Evolutionary conservation across 108 stramenopile species (phyloP).

Genomic region (Chaetoceros tenuissimus): DNA sequence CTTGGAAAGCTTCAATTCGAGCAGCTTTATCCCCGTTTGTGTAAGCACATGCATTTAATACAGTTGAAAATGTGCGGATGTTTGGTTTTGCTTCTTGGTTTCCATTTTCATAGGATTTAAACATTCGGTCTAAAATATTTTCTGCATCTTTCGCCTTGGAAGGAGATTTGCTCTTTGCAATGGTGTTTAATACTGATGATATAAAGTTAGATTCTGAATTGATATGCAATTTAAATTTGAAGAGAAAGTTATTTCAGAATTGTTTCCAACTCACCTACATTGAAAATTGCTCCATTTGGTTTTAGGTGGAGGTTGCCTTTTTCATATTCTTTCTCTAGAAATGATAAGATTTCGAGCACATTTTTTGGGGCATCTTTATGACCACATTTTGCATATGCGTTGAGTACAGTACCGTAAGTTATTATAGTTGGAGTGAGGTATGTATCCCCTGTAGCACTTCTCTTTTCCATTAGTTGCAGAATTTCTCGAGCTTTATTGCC

Average conservation of each 20-base stretch:
- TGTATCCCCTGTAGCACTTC: neutral
- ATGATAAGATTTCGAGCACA: neutral
- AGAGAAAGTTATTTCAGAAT: neutral
- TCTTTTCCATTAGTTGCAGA: neutral
- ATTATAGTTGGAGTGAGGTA: constrained; percentile 16
- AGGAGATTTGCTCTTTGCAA: constrained; percentile 24
- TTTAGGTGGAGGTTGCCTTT: neutral
- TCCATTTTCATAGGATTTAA: constrained; percentile 23
- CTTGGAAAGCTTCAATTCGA: constrained; percentile 30
- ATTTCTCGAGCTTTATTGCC: neutral
- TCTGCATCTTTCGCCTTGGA: constrained; percentile 22
- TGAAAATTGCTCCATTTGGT: neutral
- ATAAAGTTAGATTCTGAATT: neutral
- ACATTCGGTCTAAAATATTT: constrained; percentile 24
- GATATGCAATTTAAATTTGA: neutral
- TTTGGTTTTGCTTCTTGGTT: constrained; percentile 30
- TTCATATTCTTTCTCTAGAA: neutral
- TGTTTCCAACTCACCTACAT: neutral
- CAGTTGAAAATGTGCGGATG: constrained; percentile 28
- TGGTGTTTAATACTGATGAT: constrained; percentile 24
- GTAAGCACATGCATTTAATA: constrained; percentile 48
- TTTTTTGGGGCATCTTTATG: constrained; percentile 1
- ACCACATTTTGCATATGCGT: constrained; percentile 32
- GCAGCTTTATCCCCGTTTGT: constrained; percentile 20
- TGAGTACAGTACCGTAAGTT: constrained; percentile 38